phyloP scores from a whole-genome alignment of 495 filamentous ascomycete genomes.

The Elasticomyces elasticus region DNA sequence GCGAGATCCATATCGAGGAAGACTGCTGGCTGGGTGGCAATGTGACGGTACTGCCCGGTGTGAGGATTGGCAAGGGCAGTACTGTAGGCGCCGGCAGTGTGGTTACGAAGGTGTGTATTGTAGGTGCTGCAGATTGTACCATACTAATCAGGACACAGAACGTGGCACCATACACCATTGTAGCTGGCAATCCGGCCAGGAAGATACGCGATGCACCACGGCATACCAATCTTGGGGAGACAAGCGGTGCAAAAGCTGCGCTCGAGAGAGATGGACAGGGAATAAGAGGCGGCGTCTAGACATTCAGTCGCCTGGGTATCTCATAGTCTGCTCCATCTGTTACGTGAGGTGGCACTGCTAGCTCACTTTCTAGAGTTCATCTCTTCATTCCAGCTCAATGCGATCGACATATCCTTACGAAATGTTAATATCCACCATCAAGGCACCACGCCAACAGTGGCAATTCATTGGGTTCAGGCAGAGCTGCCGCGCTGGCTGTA shows the following conservation, averaged over 20 bases:
- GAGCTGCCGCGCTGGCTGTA: no score
- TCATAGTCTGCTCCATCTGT: no score
- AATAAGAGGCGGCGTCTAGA: no score
- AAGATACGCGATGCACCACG: slow-evolving; percentile 16
- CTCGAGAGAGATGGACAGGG: slow-evolving; percentile 17
- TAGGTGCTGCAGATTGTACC: not conserved
- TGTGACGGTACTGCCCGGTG: slow-evolving; percentile 63
- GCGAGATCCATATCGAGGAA: slow-evolving; percentile 67
- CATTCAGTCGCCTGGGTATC: no score
- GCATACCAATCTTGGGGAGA: slow-evolving; percentile 6
- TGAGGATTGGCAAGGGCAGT: slow-evolving; percentile 68
- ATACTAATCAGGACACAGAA: slow-evolving; percentile 14
- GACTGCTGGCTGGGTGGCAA: slow-evolving; percentile 87
- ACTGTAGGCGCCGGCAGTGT: slow-evolving; percentile 81
- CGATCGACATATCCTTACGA: no score
- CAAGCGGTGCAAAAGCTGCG: slow-evolving; percentile 17
- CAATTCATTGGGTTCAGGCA: no score
- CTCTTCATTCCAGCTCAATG: no score
- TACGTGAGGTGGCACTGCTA: no score
- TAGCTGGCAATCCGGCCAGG: slow-evolving; percentile 33
- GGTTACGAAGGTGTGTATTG: slow-evolving; percentile 67
- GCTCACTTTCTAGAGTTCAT: no score
- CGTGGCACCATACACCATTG: slow-evolving; percentile 29
- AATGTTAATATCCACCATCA: no score
- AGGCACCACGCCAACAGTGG: no score